These are phyloP conservation scores for Ganoderma sinense DNA, from an alignment of 1,284 basidiomycete genomes.

Conservation along the genomic window DNA sequence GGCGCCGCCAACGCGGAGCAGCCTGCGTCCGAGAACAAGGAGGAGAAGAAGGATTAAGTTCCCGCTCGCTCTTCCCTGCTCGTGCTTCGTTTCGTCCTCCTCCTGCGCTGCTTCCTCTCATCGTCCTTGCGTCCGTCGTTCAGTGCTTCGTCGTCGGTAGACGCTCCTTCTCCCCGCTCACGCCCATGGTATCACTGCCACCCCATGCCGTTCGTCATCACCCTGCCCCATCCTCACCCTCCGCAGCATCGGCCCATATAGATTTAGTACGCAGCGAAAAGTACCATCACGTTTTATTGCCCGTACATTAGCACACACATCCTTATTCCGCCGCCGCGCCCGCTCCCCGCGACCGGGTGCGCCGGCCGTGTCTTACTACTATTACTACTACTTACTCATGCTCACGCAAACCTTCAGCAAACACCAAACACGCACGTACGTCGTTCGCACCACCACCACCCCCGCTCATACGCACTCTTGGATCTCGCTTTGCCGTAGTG, in stretches of 20 bases:
- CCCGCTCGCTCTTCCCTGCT: constrained; percentile 25
- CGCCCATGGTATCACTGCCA: constrained; percentile 18
- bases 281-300: constrained; percentile 37
- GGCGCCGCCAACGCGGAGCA: constrained; percentile 56
- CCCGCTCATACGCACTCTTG: background rate
- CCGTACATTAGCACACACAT: constrained; percentile 29
- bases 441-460: no score
- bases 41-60: constrained; percentile 78
- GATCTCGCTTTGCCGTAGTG: background rate
- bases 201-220: constrained; percentile 1
- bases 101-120: constrained; percentile 8
- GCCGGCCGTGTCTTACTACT: background rate
- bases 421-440: background rate
- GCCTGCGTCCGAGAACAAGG: constrained; percentile 56
- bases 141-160: constrained; percentile 1
- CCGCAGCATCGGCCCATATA: constrained; percentile 26
- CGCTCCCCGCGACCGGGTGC: background rate
- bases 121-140: no score
- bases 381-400: background rate
- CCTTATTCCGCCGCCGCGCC: constrained; percentile 12
- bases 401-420: background rate
- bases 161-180: constrained; percentile 10
- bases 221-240: background rate
- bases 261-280: constrained; percentile 34
- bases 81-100: background rate